Base-by-base conservation (phyloP, 495 filamentous ascomycete genomes). In the Bacidia gigantensis region DNA sequence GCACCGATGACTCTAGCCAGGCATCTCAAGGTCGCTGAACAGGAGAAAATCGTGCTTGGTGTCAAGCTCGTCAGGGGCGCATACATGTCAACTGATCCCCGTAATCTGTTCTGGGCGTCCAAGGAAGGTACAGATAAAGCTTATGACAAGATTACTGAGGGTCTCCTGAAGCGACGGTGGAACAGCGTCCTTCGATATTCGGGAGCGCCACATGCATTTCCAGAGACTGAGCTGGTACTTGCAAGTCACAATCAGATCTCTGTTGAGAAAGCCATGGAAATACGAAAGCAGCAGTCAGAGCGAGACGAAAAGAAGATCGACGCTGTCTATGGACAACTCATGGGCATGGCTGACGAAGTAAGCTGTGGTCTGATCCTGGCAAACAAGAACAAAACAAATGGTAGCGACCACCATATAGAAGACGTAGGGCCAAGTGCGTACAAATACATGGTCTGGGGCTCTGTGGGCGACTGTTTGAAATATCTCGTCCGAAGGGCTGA, bases 311-410 rank as follows among this genome's bases (percentile, higher is more conserved):
- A 62, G 22, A 67, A 63, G 32, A 72, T 78, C 3, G 76, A 84
- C 21, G 71, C 95, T 14, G 79, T 79, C 24, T 95, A 89, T 66
- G 90, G 86, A 3, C 92, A 98, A 67, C 76, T 98, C 5, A 84
- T 90, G 73, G 92, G 92, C 20, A 96, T 96, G 92, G 92, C 92
- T 14, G 92, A 98, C 56, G 92, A 98, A 60, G 80, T 98, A 20
- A 87, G 82, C 66, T 85, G 86, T 56, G 83, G 86, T 60, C 69
- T 96, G 14, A 76, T 95, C 22, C 64, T 79, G 54, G 75, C 74
- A 2, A 45, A 48, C 2, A 38, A 25, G 26, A 53, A 46, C 14
- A 45, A 45, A 11, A 22, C 46, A n/a, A 52, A 18, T 21, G 11
- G 12, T 22, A 11, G 7, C 20, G n/a, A n/a, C n/a, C 21, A 20